These are phyloP conservation scores for Aspergillus felis DNA, from an alignment of 2,329 filamentous ascomycete genomes.

Conservation along the genomic window DNA sequence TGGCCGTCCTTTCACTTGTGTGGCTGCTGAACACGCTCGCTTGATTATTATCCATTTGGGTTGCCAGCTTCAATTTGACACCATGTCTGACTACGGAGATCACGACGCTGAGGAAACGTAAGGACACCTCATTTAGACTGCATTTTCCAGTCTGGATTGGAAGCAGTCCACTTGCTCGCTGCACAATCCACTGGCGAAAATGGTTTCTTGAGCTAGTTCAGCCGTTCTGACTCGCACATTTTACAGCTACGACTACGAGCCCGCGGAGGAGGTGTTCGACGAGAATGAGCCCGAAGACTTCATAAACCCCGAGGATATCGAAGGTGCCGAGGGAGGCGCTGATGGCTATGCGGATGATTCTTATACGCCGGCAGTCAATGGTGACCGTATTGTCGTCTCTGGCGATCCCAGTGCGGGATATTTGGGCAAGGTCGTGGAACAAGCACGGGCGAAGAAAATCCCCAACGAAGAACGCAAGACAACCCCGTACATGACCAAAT, in stretches of 20 bases:
- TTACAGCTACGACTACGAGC: slow-evolving; percentile 48
- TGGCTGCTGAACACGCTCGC: slow-evolving; percentile 5
- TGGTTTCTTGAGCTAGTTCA: slow-evolving; percentile 11
- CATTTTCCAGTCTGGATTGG: not conserved
- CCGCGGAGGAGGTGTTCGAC: slow-evolving; percentile 62
- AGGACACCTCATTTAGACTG: slow-evolving; percentile 27
- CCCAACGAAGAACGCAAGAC: slow-evolving; percentile 82
- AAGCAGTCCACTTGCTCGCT: not conserved
- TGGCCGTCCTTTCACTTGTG: slow-evolving; percentile 10
- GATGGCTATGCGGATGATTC: slow-evolving; percentile 52
- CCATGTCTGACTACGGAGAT: slow-evolving; percentile 72
- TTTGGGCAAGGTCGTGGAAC: slow-evolving; percentile 53
- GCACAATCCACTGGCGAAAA: slow-evolving; percentile 7
- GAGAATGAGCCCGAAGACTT: slow-evolving; percentile 62
- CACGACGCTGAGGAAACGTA: slow-evolving; percentile 60
- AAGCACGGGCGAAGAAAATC: slow-evolving; percentile 76
- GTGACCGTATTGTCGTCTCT: slow-evolving; percentile 40
- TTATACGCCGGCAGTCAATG: slow-evolving; percentile 34
- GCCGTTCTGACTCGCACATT: slow-evolving; percentile 23
- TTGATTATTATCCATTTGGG: slow-evolving; percentile 12
- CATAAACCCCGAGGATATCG: slow-evolving; percentile 52
- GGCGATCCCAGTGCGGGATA: slow-evolving; percentile 51
- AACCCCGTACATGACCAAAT: slow-evolving; percentile 99
- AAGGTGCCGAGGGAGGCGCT: slow-evolving; percentile 50
- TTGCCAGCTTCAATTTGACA: slow-evolving; percentile 16